Conservation (phyloP, 306 rosid species). For the Vicia villosa region DNA sequence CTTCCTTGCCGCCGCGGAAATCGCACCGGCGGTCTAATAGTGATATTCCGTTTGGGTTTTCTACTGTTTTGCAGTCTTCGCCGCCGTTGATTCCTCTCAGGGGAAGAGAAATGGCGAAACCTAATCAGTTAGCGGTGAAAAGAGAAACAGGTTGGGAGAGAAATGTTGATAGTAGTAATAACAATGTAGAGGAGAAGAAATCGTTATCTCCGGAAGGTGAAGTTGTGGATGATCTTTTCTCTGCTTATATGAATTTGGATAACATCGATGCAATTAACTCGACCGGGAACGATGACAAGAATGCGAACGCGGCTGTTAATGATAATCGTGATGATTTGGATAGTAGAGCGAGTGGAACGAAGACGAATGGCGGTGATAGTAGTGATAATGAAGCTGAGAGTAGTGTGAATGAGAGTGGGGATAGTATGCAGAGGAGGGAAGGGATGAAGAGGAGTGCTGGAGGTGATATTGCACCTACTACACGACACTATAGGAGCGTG, state of each 20-base stretch:
- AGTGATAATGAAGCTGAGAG: constrained; percentile 96
- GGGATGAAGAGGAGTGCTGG: constrained; percentile 77
- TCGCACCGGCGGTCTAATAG: constrained; percentile 87
- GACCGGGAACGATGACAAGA: constrained; percentile 73
- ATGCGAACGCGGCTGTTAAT: constrained; percentile 50
- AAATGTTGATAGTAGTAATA: constrained; percentile 45
- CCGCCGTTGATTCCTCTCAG: constrained; percentile 63
- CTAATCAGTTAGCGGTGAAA: constrained; percentile 56
- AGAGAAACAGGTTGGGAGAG: constrained; percentile 40
- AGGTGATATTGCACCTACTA: constrained; percentile 70
- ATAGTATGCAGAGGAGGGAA: constrained; percentile 59
- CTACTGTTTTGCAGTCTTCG: constrained; percentile 65
- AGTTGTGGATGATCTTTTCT: constrained; percentile 80
- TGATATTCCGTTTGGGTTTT: constrained; percentile 90
- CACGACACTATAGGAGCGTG: constrained; percentile 77
- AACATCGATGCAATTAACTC: constrained; percentile 73
- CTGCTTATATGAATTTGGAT: constrained; percentile 92
- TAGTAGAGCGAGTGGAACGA: constrained; percentile 89
- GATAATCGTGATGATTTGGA: constrained; percentile 94
- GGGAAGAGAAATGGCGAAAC: constrained; percentile 47
- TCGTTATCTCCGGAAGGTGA: constrained; percentile 87
- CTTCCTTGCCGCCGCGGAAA: constrained; percentile 78
- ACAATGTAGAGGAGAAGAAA: constrained; percentile 76
- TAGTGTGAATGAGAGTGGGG: constrained; percentile 72
- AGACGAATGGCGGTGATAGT: constrained; percentile 84